A percentile compares a stretch with the other conserved stretches of the same genome.
Evolutionary conservation across 768 basidiomycete species (phyloP).

Genomic region (Tulasnella sp.): DNA sequence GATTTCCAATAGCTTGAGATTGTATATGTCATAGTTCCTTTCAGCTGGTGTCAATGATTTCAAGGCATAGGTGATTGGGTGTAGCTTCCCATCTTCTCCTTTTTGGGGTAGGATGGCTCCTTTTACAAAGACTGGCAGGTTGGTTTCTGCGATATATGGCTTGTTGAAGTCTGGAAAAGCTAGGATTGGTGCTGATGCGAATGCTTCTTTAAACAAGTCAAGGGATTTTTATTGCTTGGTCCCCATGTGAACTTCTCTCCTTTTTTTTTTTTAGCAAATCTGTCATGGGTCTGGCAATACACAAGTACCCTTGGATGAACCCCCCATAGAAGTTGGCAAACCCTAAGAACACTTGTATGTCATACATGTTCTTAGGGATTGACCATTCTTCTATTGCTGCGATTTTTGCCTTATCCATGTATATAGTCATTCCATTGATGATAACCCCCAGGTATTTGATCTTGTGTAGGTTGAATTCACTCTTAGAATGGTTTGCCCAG

Average conservation of each 20-base stretch:
- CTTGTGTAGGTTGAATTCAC: not conserved
- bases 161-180: not conserved
- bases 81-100: not conserved
- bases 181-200: not conserved
- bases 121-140: not conserved
- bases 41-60: not conserved
- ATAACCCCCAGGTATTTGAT: conserved; percentile 2
- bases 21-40: conserved; percentile 20
- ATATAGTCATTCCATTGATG: conserved; percentile 1
- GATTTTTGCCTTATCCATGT: conserved; percentile 22
- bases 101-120: not conserved
- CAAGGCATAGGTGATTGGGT: not conserved
- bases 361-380: conserved; percentile 18
- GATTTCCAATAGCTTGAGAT: conserved; percentile 21
- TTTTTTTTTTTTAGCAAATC: not conserved
- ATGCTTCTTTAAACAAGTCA: not conserved
- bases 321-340: conserved; percentile 25
- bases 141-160: not conserved
- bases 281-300: not conserved
- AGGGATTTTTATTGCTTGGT: not conserved
- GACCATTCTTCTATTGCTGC: conserved; percentile 22
- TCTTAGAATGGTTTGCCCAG: not conserved
- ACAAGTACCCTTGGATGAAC: conserved; percentile 23
- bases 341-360: conserved; percentile 22
- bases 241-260: not conserved